Percentiles rank a stretch among this genome's conserved stretches.
These are phyloP conservation scores for Penicillium griseofulvum DNA, from an alignment of 2,329 filamentous ascomycete genomes.

Conservation along the genomic window DNA sequence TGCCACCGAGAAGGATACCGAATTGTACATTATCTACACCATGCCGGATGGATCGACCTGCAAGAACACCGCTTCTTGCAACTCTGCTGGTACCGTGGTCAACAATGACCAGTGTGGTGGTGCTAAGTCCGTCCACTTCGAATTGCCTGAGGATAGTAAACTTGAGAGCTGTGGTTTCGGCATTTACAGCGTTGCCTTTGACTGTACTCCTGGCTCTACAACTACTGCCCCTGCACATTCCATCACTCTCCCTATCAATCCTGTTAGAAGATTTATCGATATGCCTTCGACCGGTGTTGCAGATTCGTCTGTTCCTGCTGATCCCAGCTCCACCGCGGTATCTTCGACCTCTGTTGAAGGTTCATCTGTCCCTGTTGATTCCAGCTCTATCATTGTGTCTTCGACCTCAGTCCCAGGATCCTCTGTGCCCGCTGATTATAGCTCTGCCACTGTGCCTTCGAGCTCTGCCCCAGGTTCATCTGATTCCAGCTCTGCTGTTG, in stretches of 20 bases:
- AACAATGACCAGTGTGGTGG: slow-evolving; percentile 90
- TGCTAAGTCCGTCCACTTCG: slow-evolving; percentile 74
- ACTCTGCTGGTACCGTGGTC: slow-evolving; percentile 64
- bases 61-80: slow-evolving; percentile 73
- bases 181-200: slow-evolving; percentile 35
- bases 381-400: slow-evolving; percentile 18
- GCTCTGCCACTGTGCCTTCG: slow-evolving; percentile 17
- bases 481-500: slow-evolving; percentile 1
- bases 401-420: slow-evolving; percentile 10
- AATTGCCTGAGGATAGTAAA: slow-evolving; percentile 56
- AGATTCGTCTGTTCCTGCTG: slow-evolving; percentile 24
- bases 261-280: slow-evolving; percentile 4
- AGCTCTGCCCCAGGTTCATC: too few species aligned
- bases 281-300: not conserved
- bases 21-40: slow-evolving; percentile 80
- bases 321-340: slow-evolving; percentile 18
- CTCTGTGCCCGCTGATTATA: too few species aligned
- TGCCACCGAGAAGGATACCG: slow-evolving; percentile 69
- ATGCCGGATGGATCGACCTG: slow-evolving; percentile 81
- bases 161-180: slow-evolving; percentile 66
- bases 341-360: slow-evolving; percentile 5
- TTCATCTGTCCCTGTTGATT: slow-evolving; percentile 14
- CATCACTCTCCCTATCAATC: slow-evolving; percentile 2
- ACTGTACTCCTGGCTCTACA: slow-evolving; percentile 27
- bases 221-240: not conserved